These are phyloP conservation scores for Tetrastigma voinierianum DNA, from an alignment of 164 flowering plant species.

Conservation along the genomic window DNA sequence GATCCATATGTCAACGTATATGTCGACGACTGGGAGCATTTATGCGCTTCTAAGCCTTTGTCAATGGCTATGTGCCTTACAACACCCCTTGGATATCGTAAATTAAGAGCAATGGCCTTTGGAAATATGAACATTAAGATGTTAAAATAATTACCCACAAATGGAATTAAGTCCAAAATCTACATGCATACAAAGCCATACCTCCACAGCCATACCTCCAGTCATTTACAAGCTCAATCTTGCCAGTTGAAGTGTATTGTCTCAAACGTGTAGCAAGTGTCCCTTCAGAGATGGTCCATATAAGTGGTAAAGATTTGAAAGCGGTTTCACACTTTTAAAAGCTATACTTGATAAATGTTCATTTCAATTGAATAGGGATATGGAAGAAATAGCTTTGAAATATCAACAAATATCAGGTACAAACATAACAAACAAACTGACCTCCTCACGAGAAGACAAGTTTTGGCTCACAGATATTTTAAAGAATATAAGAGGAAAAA, in stretches of 20 bases:
- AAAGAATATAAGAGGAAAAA: too few species aligned
- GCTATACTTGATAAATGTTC: constrained; percentile 55
- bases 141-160: neutral
- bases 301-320: constrained; percentile 78
- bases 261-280: constrained; percentile 63
- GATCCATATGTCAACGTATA: constrained; percentile 93
- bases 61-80: constrained; percentile 56
- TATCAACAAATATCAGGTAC: too few species aligned
- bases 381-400: neutral
- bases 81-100: constrained; percentile 62
- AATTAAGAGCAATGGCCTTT: constrained; percentile 67
- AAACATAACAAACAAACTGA: too few species aligned
- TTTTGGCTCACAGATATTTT: too few species aligned
- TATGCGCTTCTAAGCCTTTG: constrained; percentile 34
- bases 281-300: constrained; percentile 86
- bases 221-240: constrained; percentile 54
- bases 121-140: neutral
- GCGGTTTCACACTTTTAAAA: constrained; percentile 96
- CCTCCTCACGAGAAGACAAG: too few species aligned
- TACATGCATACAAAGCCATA: constrained; percentile 16
- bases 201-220: constrained; percentile 89
- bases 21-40: constrained; percentile 47
- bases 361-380: constrained; percentile 1
- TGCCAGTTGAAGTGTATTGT: constrained; percentile 55
- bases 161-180: neutral